These are phyloP conservation scores for Xylaria acuta DNA, from an alignment of 495 filamentous ascomycete genomes.

Conservation along the genomic window DNA sequence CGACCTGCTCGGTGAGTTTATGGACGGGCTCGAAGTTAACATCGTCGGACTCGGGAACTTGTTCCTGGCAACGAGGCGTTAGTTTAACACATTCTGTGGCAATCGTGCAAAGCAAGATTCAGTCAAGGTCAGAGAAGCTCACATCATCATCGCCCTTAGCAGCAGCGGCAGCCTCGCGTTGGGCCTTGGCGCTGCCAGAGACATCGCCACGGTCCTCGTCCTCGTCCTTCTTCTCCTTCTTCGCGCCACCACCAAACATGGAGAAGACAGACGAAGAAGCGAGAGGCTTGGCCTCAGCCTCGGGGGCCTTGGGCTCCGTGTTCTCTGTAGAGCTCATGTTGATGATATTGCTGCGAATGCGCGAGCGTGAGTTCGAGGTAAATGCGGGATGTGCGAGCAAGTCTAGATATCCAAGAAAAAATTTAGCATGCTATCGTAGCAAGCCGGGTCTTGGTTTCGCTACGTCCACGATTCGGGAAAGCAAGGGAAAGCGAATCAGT, in stretches of 20 bases:
- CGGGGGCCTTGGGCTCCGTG: conserved; percentile 48
- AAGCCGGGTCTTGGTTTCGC: neutral
- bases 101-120: neutral
- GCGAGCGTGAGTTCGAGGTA: neutral
- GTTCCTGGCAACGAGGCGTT: conserved; percentile 57
- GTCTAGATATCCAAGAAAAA: neutral
- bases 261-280: conserved; percentile 73
- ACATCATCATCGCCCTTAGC: conserved; percentile 56
- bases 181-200: conserved; percentile 85
- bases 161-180: conserved; percentile 70
- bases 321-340: conserved; percentile 53
- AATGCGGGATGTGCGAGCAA: neutral
- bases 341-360: conserved; percentile 16
- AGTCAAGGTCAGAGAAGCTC: conserved; percentile 22
- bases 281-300: conserved; percentile 46
- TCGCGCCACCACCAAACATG: conserved; percentile 97
- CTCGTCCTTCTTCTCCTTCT: conserved; percentile 80
- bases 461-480: neutral
- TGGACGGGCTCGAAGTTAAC: conserved; percentile 97
- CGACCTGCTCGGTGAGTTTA: conserved; percentile 92
- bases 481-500: neutral
- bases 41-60: conserved; percentile 81
- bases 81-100: neutral
- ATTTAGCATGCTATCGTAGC: conserved; percentile 7
- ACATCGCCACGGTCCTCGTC: conserved; percentile 74